Base-by-base conservation (phyloP, 2,329 filamentous ascomycete genomes). In the Ilyonectria destructans region DNA sequence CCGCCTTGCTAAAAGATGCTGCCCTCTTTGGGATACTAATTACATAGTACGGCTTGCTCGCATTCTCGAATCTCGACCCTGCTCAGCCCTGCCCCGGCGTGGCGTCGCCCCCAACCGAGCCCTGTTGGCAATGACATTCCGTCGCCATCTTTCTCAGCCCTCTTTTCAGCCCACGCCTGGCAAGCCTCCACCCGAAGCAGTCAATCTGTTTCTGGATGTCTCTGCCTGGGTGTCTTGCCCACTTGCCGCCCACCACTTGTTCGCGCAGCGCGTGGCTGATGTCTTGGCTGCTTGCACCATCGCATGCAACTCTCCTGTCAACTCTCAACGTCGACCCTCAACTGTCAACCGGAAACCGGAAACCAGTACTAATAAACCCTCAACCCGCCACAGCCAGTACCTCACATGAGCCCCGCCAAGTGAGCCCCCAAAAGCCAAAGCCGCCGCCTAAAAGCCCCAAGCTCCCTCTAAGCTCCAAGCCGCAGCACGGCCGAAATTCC, bases 81-180 rank as follows among this genome's bases (percentile, higher is more conserved):
- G 35, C 15, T 56, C 51, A 37, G 40, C 40, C 31, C 52, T 46
- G 19, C 40, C 43, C 49, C 29, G 19, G 19, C 33, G 75, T 74
- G 51, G 69, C 74, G 12, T 72, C 68, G 26, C 60, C 68, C 31
- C 56, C 71, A 65, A 40, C 65, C 43, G 17, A 70, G 26, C 33
- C n/a, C 43, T n/a, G 43, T 26, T 33, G 33, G 58, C 51, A 23
- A 15, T n/a, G 29, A 23, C 21, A 35, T 54, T 21, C 59, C 43
- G 21, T 23, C 49, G 40, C 13, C 35, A 9, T 43, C 23, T 43
- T 29, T 55, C 26, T 26, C 26, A 26, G 26, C 13, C 35, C 10
- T 43, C 23, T 43, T 29, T 55, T 65, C 62, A 58, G 62, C 61
- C 43, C 46, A 19, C 31, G 48, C 17, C 29, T 49, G 9, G 48